Conservation (phyloP, 2,329 filamentous ascomycete genomes). For the Aspergillus pseudonomiae region DNA sequence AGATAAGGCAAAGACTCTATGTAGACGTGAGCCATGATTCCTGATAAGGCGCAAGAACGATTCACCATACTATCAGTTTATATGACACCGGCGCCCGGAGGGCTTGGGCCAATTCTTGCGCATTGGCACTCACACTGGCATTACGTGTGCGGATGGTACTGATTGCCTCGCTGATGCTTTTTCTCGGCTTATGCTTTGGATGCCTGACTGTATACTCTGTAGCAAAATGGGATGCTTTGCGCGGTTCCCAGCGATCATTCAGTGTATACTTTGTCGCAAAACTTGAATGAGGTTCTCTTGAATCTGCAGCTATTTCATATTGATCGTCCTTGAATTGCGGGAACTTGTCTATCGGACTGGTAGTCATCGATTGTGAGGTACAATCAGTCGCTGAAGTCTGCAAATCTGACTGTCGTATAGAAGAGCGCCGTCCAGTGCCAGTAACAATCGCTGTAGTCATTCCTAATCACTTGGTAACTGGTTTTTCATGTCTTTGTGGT, state of each 20-base stretch:
- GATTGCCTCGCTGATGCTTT: constrained; percentile 88
- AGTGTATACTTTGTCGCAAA: constrained; percentile 35
- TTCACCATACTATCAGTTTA: constrained; percentile 73
- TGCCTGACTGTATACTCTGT: constrained; percentile 44
- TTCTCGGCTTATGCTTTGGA: constrained; percentile 69
- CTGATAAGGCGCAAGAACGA: constrained; percentile 3
- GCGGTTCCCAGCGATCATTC: constrained; percentile 63
- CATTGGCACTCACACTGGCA: constrained; percentile 87
- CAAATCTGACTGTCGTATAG: constrained; percentile 40
- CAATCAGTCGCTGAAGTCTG: constrained; percentile 33
- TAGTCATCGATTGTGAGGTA: constrained; percentile 33
- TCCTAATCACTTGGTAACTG: constrained; percentile 14
- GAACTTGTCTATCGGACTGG: constrained; percentile 46
- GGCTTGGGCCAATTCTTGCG: constrained; percentile 88
- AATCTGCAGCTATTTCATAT: constrained; percentile 31
- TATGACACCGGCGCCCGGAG: constrained; percentile 87
- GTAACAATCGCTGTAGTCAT: constrained; percentile 47
- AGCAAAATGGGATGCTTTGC: constrained; percentile 55
- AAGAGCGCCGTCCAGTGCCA: constrained; percentile 43
- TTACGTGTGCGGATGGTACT: constrained; percentile 77
- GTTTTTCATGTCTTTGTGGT: neutral
- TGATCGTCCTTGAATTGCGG: constrained; percentile 46
- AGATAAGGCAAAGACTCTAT: constrained; percentile 81
- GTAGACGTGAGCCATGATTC: constrained; percentile 25
- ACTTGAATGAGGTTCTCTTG: constrained; percentile 27